Conservation (phyloP, 2,329 filamentous ascomycete genomes). For the Claviceps sp. region DNA sequence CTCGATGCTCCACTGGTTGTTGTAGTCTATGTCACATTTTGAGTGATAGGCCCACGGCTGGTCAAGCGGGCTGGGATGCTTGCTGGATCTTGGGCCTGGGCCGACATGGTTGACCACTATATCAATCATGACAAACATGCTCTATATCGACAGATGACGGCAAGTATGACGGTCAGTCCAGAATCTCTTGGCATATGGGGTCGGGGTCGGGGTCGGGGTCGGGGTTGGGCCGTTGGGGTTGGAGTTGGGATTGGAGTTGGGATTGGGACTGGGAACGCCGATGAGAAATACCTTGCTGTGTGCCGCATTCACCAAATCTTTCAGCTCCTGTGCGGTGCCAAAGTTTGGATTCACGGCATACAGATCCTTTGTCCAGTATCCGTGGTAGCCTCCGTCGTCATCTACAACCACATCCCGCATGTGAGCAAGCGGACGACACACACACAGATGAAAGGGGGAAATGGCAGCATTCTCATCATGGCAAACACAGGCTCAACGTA, state of each 20-base stretch:
- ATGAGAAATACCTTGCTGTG: constrained; percentile 35
- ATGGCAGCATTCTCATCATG: not conserved
- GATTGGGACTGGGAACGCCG: too few species aligned
- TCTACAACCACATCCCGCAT: constrained; percentile 11
- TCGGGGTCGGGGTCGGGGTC: too few species aligned
- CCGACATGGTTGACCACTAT: constrained; percentile 47
- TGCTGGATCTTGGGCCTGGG: constrained; percentile 34
- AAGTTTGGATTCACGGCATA: constrained; percentile 42
- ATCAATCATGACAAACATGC: constrained; percentile 45
- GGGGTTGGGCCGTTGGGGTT: too few species aligned
- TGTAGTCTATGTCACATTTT: constrained; percentile 44
- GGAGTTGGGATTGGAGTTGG: too few species aligned
- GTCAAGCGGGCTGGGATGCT: constrained; percentile 32
- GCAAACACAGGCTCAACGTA: constrained; percentile 11
- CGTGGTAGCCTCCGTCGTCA: constrained; percentile 34
- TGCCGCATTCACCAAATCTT: constrained; percentile 38
- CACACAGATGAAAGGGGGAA: not conserved
- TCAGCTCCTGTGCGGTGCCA: constrained; percentile 45
- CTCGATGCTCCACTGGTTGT: constrained; percentile 32
- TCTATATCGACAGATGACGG: constrained; percentile 7
- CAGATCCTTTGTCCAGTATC: constrained; percentile 40
- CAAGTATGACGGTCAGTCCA: too few species aligned
- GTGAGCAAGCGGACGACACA: too few species aligned
- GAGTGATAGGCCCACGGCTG: constrained; percentile 44
- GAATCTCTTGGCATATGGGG: too few species aligned